These are phyloP conservation scores for Termitomyces sp. DNA, from an alignment of 1,284 basidiomycete species.

Conservation along the genomic window DNA sequence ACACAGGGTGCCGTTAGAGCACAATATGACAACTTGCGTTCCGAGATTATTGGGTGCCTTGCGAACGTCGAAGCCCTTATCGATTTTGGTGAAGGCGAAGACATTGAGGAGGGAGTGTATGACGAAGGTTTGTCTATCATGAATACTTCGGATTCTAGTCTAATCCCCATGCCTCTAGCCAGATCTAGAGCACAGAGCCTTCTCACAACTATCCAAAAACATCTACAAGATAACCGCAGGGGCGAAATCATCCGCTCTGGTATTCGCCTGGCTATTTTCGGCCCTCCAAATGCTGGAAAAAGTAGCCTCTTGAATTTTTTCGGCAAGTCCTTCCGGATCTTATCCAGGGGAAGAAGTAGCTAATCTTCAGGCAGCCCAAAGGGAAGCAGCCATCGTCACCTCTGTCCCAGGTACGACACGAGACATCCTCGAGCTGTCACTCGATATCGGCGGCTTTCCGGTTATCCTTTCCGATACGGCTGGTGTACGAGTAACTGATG, in stretches of 20 bases:
- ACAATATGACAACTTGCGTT: conserved; percentile 60
- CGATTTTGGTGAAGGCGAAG: conserved; percentile 87
- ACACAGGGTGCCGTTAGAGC: conserved; percentile 53
- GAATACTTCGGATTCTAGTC: background rate
- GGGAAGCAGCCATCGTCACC: conserved; percentile 87
- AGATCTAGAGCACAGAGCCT: conserved; percentile 43
- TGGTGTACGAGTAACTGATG: conserved; percentile 67
- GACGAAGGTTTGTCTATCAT: conserved; percentile 44
- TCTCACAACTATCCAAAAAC: conserved; percentile 43
- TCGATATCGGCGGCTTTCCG: conserved; percentile 84
- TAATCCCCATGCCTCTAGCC: conserved; percentile 32
- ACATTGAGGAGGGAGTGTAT: conserved; percentile 74
- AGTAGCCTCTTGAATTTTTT: conserved; percentile 80
- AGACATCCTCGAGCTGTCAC: conserved; percentile 76
- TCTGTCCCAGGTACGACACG: conserved; percentile 83
- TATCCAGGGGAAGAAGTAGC: background rate
- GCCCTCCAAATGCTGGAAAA: conserved; percentile 88
- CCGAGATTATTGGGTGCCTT: conserved; percentile 63
- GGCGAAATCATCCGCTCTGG: conserved; percentile 84
- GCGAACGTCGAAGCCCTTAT: conserved; percentile 83
- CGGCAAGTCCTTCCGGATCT: conserved; percentile 38
- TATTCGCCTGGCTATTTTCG: conserved; percentile 79
- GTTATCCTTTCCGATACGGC: conserved; percentile 82
- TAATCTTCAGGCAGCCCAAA: conserved; percentile 49
- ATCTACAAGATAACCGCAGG: conserved; percentile 64